Evolutionary conservation across 768 basidiomycete genomes (phyloP), one percentile per base, ranked within the genome.

Genomic region (Hericium rajendrae): DNA sequence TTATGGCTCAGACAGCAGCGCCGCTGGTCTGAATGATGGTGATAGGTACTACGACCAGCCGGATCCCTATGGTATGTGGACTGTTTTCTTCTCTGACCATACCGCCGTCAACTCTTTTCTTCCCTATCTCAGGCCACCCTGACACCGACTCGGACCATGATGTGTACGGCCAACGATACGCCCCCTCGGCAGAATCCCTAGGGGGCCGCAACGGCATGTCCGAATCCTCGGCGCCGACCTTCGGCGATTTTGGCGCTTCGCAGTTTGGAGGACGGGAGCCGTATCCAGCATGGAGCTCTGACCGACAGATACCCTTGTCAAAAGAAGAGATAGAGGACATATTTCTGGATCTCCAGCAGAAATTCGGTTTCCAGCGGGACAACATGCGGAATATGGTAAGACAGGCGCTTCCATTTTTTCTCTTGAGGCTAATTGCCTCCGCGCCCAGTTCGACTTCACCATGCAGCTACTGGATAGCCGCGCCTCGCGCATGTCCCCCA

Each of bases 321-420:
- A 97, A 98, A 76, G 97, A 99, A 71, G 97, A 97, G 76, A 97
- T 98, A 56, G 95, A 98, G 70, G 97, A 99, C 68, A 91, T 99
- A 52, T 91, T 98, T 69, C 82, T 97, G 53, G 97, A 98, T 75
- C 79, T 99, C 38, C 87, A 93, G 26, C 94, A 97, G 78, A 99
- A 98, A 73, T 99, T 98, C 73, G 97, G 97, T 60, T 99, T 99
- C 69, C 97, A 94, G 74, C 78, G 86, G 57, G 93, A 94, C 70
- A 90, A 88, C 15, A 94, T 92, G 91, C 79, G 92, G 59, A 98
- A 92, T 78, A 97, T 91, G 90, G 90, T 92, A 63, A 12, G 72
- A 48, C 16, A 3, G n/a, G 24, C n/a, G 8, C 26, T 43, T 40
- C 9, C 16, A 6, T n/a, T 28, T 18, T 57, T 51, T 16, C n/a